Base-by-base conservation (phyloP, 257 asterid species). In the Hygrophila difformis region DNA sequence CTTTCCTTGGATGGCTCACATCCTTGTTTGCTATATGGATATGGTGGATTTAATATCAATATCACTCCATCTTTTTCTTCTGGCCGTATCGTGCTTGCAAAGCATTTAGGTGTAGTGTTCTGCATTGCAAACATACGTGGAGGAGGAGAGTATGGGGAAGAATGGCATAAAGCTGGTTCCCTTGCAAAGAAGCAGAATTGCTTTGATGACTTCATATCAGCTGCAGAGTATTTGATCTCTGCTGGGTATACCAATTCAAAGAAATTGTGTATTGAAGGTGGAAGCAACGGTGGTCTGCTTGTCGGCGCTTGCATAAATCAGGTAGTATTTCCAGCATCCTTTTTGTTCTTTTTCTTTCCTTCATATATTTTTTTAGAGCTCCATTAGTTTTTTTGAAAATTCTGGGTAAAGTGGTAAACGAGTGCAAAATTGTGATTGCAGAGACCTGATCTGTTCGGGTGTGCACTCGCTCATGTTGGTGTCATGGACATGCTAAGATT, bases 401-500 rank as follows among this genome's bases (percentile, higher is more conserved):
- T 37, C n/a, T n/a, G n/a, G n/a, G n/a, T n/a, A n/a, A n/a, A n/a
- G n/a, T 26, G 31, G 4, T 0, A 26, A 26, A 26, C 4, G 8
- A 26, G 7, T 1, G 1, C 4, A 26, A 26, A 26, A 26, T 48
- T 63, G 45, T 58, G 47, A 44, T 63, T 52, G 59, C 75, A 82
- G 99, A 82, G 94, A 65, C 97, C 96, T 55, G 95, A 86, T 78
- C 89, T 91, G 15, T 91, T 78, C 55, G 95, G 96, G 6, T 91
- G 99, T 61, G 99, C 95, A 53, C 89, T 86, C 47, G 94, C 95
- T 55, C 99, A 86, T 72, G 96, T 82, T 74, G 99, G 96, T 53
- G 99, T 91, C 14, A 91, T 80, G 96, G 97, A 91, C 71, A 86
- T 91, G 96, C 84, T 91, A 40, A 83, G 99, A 53, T 91, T 91